phyloP scores from a whole-genome alignment of 1,284 basidiomycete species.

The Irpex sp. region DNA sequence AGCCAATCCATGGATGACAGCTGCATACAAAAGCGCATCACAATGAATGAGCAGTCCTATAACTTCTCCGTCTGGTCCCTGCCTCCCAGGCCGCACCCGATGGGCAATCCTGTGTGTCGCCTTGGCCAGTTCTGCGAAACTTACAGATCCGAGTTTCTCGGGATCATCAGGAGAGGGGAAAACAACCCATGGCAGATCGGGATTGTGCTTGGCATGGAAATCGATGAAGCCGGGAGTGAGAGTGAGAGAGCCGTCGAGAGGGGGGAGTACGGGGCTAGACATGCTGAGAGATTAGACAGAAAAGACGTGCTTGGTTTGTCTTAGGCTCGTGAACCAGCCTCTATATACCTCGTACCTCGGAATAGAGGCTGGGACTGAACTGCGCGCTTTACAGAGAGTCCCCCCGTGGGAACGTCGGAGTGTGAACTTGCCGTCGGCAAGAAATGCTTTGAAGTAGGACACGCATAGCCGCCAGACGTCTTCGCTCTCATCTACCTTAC shows the following conservation, averaged over 20 bases:
- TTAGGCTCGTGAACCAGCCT: too few relatives aligned
- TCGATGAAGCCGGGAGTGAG: constrained; percentile 20
- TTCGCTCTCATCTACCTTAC: too few relatives aligned
- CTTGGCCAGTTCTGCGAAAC: constrained; percentile 8
- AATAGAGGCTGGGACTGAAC: too few relatives aligned
- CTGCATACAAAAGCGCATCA: constrained; percentile 29
- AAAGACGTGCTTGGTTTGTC: too few relatives aligned
- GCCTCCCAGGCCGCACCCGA: neutral
- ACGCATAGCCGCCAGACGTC: too few relatives aligned
- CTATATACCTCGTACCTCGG: too few relatives aligned
- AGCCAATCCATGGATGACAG: constrained; percentile 24
- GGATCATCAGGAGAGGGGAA: constrained; percentile 5
- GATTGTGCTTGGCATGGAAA: constrained; percentile 29
- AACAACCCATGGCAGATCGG: constrained; percentile 17
- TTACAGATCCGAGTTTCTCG: constrained; percentile 3
- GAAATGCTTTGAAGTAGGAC: too few relatives aligned
- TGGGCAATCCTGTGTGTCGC: constrained; percentile 9
- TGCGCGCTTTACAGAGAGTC: too few relatives aligned
- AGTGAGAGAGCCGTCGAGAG: constrained; percentile 13
- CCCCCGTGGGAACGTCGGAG: too few relatives aligned
- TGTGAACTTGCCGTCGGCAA: too few relatives aligned
- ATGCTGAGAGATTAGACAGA: neutral
- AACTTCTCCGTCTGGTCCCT: constrained; percentile 17
- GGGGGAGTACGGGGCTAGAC: constrained; percentile 4
- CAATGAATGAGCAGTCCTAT: constrained; percentile 26